Conservation (phyloP, 2,329 filamentous ascomycete genomes). For the Alternaria triticimaculans region DNA sequence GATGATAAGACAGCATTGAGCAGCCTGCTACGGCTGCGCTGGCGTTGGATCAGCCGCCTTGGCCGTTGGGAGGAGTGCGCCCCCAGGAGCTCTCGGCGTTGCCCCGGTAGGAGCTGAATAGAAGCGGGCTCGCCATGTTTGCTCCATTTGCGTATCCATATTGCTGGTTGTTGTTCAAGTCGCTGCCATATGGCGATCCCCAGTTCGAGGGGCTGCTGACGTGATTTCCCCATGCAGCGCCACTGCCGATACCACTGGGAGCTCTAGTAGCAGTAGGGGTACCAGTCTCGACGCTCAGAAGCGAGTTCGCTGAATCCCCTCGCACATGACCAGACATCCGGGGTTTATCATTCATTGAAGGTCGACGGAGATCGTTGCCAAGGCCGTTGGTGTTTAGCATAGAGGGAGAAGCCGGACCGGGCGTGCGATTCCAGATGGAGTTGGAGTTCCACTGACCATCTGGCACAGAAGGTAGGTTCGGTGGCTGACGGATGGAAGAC, state of each 20-base stretch:
- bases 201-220: constrained; percentile 31
- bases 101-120: constrained; percentile 51
- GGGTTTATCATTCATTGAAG: constrained; percentile 43
- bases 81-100: constrained; percentile 40
- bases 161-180: constrained; percentile 27
- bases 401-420: constrained; percentile 41
- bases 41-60: constrained; percentile 43
- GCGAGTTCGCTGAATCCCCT: constrained; percentile 52
- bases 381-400: constrained; percentile 24
- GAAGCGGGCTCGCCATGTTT: constrained; percentile 49
- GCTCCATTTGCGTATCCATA: constrained; percentile 25
- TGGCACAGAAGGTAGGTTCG: constrained; percentile 45
- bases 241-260: constrained; percentile 30
- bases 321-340: constrained; percentile 50
- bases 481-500: constrained; percentile 45
- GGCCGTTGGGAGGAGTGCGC: constrained; percentile 47
- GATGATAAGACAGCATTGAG: constrained; percentile 8
- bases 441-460: constrained; percentile 44
- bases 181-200: constrained; percentile 33
- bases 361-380: constrained; percentile 30
- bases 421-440: constrained; percentile 48
- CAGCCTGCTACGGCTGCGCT: constrained; percentile 23
- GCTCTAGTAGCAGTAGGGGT: constrained; percentile 22
- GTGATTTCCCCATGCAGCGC: constrained; percentile 43
- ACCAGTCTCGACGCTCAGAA: constrained; percentile 43